Evolutionary conservation across 2,329 filamentous ascomycete species (phyloP).

Genomic region (Aureobasidium sp.): DNA sequence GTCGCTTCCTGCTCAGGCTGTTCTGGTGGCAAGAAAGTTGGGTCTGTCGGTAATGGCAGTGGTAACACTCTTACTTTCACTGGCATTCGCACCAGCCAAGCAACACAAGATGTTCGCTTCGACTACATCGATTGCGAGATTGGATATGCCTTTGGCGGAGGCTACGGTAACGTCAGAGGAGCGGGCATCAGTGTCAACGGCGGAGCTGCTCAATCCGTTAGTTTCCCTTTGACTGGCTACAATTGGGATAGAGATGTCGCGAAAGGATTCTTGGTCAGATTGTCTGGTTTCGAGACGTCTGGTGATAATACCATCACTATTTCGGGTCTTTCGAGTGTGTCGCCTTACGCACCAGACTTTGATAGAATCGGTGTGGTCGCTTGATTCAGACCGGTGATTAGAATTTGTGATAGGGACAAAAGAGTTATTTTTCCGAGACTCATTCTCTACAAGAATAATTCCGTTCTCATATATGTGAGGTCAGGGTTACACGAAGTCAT

Average conservation of each 20-base stretch:
- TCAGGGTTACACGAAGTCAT: too few relatives aligned
- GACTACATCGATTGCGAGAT: slow-evolving; percentile 39
- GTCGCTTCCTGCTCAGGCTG: slow-evolving; percentile 28
- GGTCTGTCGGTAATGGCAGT: slow-evolving; percentile 23
- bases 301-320: slow-evolving; percentile 25
- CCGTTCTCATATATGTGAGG: too few relatives aligned
- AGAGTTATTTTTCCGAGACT: too few relatives aligned
- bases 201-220: slow-evolving; percentile 28
- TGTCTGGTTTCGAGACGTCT: slow-evolving; percentile 23
- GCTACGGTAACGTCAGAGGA: slow-evolving; percentile 30
- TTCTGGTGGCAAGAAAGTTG: slow-evolving; percentile 30
- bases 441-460: not conserved
- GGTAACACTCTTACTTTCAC: slow-evolving; percentile 26
- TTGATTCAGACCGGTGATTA: not conserved
- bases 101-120: slow-evolving; percentile 30
- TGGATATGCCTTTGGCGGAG: slow-evolving; percentile 28
- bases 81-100: slow-evolving; percentile 24
- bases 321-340: slow-evolving; percentile 20
- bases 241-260: slow-evolving; percentile 32
- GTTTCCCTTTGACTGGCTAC: slow-evolving; percentile 35
- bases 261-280: slow-evolving; percentile 22
- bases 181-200: slow-evolving; percentile 35
- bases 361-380: slow-evolving; percentile 23
- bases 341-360: slow-evolving; percentile 25
- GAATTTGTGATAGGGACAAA: too few relatives aligned